These are phyloP conservation scores for Mycena albidolilacea DNA, from an alignment of 768 basidiomycete genomes.

Conservation along the genomic window DNA sequence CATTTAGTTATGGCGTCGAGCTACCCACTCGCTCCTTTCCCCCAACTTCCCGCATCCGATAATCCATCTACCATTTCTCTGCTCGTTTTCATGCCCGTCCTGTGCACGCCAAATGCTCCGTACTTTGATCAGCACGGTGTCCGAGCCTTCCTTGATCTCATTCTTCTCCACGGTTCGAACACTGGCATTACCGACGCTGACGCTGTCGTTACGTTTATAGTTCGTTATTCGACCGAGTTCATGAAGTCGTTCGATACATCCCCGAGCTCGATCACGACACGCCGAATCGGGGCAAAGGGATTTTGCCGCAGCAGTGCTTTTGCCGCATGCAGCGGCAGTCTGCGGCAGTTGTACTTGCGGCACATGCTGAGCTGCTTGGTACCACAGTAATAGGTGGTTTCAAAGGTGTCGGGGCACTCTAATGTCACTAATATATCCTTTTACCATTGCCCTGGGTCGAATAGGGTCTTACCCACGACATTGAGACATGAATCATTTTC, in stretches of 20 bases:
- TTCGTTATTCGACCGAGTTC: slow-evolving; percentile 24
- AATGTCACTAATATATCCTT: no score
- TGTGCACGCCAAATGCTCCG: slow-evolving; percentile 14
- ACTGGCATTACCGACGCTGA: slow-evolving; percentile 30
- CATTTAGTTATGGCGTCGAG: not conserved
- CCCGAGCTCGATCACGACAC: slow-evolving; percentile 22
- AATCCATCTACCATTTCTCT: not conserved
- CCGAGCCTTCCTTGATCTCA: slow-evolving; percentile 3
- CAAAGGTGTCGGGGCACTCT: no score
- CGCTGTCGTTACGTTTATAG: slow-evolving; percentile 24
- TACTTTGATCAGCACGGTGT: slow-evolving; percentile 9
- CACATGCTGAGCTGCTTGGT: no score
- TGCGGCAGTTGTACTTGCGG: no score
- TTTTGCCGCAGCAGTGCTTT: no score
- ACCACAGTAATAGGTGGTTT: no score
- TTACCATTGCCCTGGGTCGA: no score
- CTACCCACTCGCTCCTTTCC: not conserved
- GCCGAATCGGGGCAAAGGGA: slow-evolving; percentile 1
- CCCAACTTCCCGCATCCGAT: not conserved
- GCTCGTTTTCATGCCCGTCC: slow-evolving; percentile 13
- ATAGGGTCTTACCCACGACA: no score
- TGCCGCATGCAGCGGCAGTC: no score
- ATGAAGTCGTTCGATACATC: slow-evolving; percentile 1
- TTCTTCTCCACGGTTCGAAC: slow-evolving; percentile 16
- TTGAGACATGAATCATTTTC: no score